Base-by-base conservation (phyloP, 2,329 filamentous ascomycete genomes). In the Apiospora pterosperma region DNA sequence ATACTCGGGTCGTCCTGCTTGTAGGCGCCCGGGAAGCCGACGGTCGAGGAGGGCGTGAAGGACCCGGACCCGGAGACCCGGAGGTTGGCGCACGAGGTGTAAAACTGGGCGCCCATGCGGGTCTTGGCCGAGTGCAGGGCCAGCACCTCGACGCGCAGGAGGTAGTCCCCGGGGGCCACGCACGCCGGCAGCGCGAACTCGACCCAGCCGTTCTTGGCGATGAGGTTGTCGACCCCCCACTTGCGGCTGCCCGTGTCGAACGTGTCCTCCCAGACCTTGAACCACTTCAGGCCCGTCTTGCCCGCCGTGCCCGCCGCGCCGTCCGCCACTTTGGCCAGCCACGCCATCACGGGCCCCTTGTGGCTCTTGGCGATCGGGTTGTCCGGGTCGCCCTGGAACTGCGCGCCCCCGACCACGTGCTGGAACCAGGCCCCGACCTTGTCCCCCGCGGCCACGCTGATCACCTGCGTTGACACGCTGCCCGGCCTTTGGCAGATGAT, bases 331-430 rank as follows among this genome's bases (percentile, higher is more conserved):
- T 84, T 84, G 55, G 82, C 80, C 23, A 86, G 77, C 75, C 85
- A 86, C 1, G 82, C 80, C 61, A 83, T 81, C 55, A 86, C 76
- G 3, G 85, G 84, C 0, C 84, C 84, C 72, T 84, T 84, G 75
- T 87, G 84, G 14, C 80, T 82, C 64, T 78, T 75, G 36, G 84
- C 84, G 69, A 87, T 86, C 63, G 84, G 84, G 74, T 85, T 80
- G 73, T 84, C 83, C 38, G 39, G 74, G 75, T 84, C 83, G 67
- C 77, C 77, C 55, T 82, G 62, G 68, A 77, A 79, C 72, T 86
- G 83, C 7, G 80, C 77, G 59, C 84, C 84, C 62, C 84, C 84
- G 63, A 86, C 81, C 61, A 86, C 77, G 70, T 86, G 84, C 52
- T 83, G 82, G 78, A 81, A 86, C 72, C 77, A 81, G 1, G 83